Evolutionary conservation across 2,329 filamentous ascomycete species (phyloP), one percentile per base, ranked within the genome.

Genomic region (Penicillium corylophilum): DNA sequence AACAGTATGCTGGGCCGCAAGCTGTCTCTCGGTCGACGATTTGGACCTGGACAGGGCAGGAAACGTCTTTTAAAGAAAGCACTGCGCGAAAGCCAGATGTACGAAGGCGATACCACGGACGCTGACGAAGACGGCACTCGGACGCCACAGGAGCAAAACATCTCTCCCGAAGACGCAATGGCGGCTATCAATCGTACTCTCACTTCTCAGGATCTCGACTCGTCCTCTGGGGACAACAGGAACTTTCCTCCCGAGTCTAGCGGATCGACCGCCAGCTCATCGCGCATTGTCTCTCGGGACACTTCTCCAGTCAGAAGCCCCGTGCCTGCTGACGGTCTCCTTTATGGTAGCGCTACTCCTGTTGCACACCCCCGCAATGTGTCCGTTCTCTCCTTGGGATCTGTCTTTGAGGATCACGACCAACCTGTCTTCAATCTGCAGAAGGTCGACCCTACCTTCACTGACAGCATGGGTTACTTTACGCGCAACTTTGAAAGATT

Each of bases 401-500:
- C 16, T 6, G 35, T 38, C 6, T 12, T 38, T 20, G 16, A 13
- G 35, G 35, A 38, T 20, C 35, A 38, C 10, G 16, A 22, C 10
- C 35, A 38, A 12, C 35, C 35, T 10, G 35, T 38, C 61, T 83
- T 80, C 64, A 79, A 81, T 55, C 75, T 86, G 16, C 84, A 87
- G 63, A 83, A 86, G 54, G 82, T 87, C 1, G 83, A 85, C 61
- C 84, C 84, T 5, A 84, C 83, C 72, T 87, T 87, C 70, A 86
- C 80, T 12, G 84, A 87, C 64, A 77, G 78, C 38, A 82, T 77
- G 18, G 83, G 83, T 22, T 75, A 83, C 56, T 87, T 84, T 65
- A 83, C 81, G 57, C 75, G 74, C 51, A 75, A 73, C 1, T 87
- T 86, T 54, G 79, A 82, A 50, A 75, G 78, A 63, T 80, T 75